Base-by-base conservation (phyloP, 129 eudicot species). In the Rutidosis leptorrhynchoides region DNA sequence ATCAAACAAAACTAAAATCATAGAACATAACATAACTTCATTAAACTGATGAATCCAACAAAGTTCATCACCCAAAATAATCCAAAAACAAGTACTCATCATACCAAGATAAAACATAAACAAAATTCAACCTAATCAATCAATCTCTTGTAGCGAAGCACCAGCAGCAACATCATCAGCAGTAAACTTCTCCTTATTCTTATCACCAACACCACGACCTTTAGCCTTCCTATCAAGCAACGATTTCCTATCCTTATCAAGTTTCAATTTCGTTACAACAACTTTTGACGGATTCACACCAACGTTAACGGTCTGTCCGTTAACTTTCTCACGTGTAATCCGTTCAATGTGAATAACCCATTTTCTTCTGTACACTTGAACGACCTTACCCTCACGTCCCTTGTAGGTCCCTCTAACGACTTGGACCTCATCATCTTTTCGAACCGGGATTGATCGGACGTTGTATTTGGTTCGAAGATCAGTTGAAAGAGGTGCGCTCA, bases 371-470 rank as follows among this genome's bases (percentile, higher is more conserved):
- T 86, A 86, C 0, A 83, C 88, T 65, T 86, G 86, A 19, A 83
- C 89, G 0, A 86, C 81, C 65, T 86, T 86, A 0, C 95, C 95
- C 20, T 86, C 89, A 33, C 89, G 86, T 43, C 89, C 89, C 71
- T 83, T 86, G 84, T 71, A 86, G 45, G 89, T 86, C 0, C 95
- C 95, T 11, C 89, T 78, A 10, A 80, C 89, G 3, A 86, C 86
- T 52, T 86, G 89, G 10, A 83, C 77, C 65, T 73, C 71, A 24
- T 73, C 77, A 65, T 73, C 77, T 42, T 73, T 73, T 7, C 77
- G 42, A 17, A 73, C 77, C 21, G 77, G 70, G 56, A 64, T 64
- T 4, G 77, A 73, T 0, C 77, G 46, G 29, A 53, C 71, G 65
- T 73, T 73, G 77, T 73, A 54, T 35, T 73, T 73, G 43, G 71